Percentiles rank a stretch among this genome's conserved stretches.
Conservation (phyloP, 2,329 filamentous ascomycete species). For the Botryosphaeria dothidea region DNA sequence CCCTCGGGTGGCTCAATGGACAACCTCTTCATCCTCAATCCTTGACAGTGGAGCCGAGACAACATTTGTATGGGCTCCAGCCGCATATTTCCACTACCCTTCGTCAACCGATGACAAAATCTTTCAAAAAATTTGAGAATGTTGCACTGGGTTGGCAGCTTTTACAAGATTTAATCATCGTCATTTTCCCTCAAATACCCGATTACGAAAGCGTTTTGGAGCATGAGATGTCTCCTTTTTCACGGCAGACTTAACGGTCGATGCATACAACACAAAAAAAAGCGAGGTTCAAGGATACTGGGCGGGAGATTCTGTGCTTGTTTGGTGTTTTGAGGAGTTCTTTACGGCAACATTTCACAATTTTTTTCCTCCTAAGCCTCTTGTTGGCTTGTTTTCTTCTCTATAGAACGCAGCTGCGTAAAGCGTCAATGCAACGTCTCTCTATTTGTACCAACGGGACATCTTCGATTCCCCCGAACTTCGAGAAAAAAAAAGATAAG, state of each 20-base stretch:
- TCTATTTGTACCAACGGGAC: not conserved
- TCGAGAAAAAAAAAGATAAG: not conserved
- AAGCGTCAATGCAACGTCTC: not conserved
- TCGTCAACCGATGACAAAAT: no score
- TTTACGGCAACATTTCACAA: not conserved
- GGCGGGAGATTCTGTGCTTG: not conserved
- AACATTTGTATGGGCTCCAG: no score
- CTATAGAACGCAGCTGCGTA: not conserved
- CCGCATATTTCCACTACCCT: no score
- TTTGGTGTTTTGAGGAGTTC: not conserved
- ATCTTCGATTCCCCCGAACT: not conserved
- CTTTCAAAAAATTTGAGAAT: not conserved
- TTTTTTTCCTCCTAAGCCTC: not conserved
- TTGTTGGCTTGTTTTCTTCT: not conserved
- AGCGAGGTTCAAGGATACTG: not conserved
- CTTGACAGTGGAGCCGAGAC: not conserved
- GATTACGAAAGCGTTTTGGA: not conserved
- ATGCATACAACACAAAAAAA: not conserved
- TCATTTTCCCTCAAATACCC: slow-evolving; percentile 4
- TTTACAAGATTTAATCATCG: not conserved
- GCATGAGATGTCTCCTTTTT: not conserved
- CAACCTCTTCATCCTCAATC: not conserved
- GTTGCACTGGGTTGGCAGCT: not conserved
- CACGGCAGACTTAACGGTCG: not conserved
- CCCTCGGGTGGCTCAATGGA: no score